Evolutionary conservation across 768 basidiomycete genomes (phyloP), one percentile per base, ranked within the genome.

Genomic region (Hygrocybe punicea): DNA sequence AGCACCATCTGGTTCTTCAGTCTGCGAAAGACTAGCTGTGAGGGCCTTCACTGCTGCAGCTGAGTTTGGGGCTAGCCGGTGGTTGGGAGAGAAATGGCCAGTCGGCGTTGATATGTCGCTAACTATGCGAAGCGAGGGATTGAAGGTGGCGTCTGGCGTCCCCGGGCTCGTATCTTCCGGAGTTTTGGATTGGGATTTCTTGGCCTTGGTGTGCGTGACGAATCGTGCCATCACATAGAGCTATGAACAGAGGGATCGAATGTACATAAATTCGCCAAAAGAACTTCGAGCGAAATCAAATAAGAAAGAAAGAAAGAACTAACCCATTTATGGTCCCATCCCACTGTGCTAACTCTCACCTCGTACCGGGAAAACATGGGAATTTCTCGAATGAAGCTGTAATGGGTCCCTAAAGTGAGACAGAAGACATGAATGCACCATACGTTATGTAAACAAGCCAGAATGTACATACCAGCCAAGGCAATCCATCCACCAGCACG

Each of bases 311-410:
- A 39, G 40, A 34, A 40, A 52, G 10, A 17, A 70, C 82, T 46
- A 62, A 87, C 88, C 89, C 89, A 91, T 81, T 91, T 91, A 34
- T 84, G 71, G 52, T 89, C 88, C 89, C 89, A 91, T 5, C 78
- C 72, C 10, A 73, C 84, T 2, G 89, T 69, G 21, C 67, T 74
- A 10, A 81, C 64, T 39, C 84, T 75, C 9, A 90, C 76, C 69
- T 91, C 86, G 60, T 86, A 91, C 1, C 70, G 67, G 8, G 77
- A 64, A 6, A 87, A 69, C 52, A 85, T 82, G 1, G 86, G 80
- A 21, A 91, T 88, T 69, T 91, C 89, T 14, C 80, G 80, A 44
- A 89, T 70, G 68, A 87, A 91, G 60, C 80, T 74, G 65, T 79
- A 88, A 65, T 89, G 82, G 0, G 87, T 85, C 2, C 78, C 88